A percentile compares a stretch with the other conserved stretches of the same genome.
phyloP scores from a whole-genome alignment of 495 filamentous ascomycete species.

The Aspergillus sclerotioniger region DNA sequence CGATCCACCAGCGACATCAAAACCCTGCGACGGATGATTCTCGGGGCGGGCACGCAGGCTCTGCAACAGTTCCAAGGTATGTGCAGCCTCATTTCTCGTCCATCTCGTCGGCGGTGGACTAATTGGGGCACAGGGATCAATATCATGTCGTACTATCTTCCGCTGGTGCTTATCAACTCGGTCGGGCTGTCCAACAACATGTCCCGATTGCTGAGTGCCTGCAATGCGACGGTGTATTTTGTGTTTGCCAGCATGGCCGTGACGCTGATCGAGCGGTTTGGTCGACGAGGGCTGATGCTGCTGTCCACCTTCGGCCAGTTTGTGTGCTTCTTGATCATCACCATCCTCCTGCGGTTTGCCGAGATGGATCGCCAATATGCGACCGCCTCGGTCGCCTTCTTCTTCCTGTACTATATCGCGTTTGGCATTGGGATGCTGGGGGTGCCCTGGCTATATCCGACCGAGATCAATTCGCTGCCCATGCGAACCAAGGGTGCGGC shows the following conservation, averaged over 20 bases:
- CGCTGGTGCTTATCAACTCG: conserved; percentile 50
- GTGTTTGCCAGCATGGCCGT: conserved; percentile 47
- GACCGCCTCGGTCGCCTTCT: conserved; percentile 49
- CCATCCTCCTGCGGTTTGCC: conserved; percentile 48
- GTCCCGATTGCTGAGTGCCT: conserved; percentile 50
- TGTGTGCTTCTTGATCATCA: conserved; percentile 55
- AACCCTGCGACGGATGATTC: conserved; percentile 47
- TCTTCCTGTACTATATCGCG: conserved; percentile 51
- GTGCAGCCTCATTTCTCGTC: too few species aligned
- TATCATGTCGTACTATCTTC: conserved; percentile 46
- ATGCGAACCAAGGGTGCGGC: conserved; percentile 60
- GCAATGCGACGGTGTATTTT: conserved; percentile 50
- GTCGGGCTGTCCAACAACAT: conserved; percentile 46
- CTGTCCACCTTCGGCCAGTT: conserved; percentile 47
- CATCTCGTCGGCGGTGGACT: too few species aligned
- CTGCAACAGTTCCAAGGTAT: conserved; percentile 54
- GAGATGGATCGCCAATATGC: conserved; percentile 34
- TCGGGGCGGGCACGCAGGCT: conserved; percentile 50
- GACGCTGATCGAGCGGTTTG: conserved; percentile 48
- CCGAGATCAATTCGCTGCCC: conserved; percentile 58
- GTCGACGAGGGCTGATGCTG: conserved; percentile 53
- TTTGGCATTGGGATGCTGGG: conserved; percentile 58
- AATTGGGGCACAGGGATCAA: conserved; percentile 20
- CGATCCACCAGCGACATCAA: conserved; percentile 39
- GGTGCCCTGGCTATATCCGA: conserved; percentile 62